phyloP scores from a whole-genome alignment of 73 alveolate species.

The Paramecium biaurelia region DNA sequence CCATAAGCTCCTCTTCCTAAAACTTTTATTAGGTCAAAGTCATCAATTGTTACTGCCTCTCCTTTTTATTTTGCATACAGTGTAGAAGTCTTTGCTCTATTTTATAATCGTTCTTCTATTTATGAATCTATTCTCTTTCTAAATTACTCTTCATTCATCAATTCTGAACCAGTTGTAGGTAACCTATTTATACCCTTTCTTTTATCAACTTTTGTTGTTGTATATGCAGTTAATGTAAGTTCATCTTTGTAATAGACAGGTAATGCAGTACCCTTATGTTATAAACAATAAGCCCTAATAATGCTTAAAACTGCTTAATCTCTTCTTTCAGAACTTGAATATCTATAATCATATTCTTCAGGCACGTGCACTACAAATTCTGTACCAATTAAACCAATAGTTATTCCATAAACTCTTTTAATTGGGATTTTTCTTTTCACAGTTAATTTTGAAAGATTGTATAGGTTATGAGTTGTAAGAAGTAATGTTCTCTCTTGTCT shows the following conservation, averaged over 20 bases:
- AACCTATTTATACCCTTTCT: conserved; percentile 76
- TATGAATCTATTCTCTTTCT: conserved; percentile 40
- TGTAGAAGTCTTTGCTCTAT: conserved; percentile 60
- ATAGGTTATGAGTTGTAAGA: conserved; percentile 72
- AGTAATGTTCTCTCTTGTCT: conserved; percentile 79
- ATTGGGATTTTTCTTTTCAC: conserved; percentile 77
- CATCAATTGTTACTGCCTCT: conserved; percentile 68
- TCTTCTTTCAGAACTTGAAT: conserved; percentile 65
- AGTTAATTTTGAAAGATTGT: conserved; percentile 68
- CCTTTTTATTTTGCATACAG: conserved; percentile 44
- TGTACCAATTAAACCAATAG: conserved; percentile 61
- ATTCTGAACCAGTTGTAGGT: conserved; percentile 72
- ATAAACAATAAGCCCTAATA: conserved; percentile 27
- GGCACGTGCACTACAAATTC: conserved; percentile 79
- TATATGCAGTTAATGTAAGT: conserved; percentile 70
- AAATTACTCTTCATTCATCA: conserved; percentile 70
- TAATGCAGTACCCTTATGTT: neutral
- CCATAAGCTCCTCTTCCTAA: conserved; percentile 86
- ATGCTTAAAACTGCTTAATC: conserved; percentile 52
- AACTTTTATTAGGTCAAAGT: conserved; percentile 75
- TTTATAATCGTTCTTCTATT: conserved; percentile 50
- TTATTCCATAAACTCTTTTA: conserved; percentile 72
- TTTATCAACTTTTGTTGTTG: conserved; percentile 83
- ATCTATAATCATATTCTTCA: conserved; percentile 75
- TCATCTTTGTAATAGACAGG: conserved; percentile 63